These are phyloP conservation scores for Nicotiana paniculata DNA, from an alignment of 257 asterid genomes.

Conservation along the genomic window DNA sequence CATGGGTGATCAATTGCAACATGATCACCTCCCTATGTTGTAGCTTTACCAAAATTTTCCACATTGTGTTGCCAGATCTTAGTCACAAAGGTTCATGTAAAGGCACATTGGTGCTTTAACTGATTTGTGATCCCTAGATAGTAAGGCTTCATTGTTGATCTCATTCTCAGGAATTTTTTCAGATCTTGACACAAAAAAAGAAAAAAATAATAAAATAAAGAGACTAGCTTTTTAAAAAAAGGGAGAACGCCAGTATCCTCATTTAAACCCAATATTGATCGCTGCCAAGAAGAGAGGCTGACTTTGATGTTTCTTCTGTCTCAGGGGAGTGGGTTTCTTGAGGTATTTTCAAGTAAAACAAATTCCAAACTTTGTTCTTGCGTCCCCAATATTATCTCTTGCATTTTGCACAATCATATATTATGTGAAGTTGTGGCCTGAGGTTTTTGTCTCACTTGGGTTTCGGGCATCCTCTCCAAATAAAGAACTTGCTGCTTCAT, in stretches of 20 bases:
- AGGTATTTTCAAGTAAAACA: conserved; percentile 82
- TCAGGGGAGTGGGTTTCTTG: conserved; percentile 95
- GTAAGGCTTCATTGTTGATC: not conserved
- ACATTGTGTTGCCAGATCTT: not conserved
- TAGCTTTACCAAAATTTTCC: not conserved
- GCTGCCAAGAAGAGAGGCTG: not conserved
- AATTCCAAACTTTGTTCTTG: conserved; percentile 87
- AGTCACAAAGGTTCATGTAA: not conserved
- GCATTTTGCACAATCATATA: conserved; percentile 61
- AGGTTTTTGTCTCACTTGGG: conserved; percentile 68
- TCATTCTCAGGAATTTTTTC: conserved; percentile 8
- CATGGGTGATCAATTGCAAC: not conserved
- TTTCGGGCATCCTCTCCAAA: conserved; percentile 32
- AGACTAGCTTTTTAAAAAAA: not conserved
- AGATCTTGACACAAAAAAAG: not conserved
- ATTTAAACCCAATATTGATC: not conserved
- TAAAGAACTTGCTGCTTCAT: conserved; percentile 26
- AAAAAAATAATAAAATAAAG: not conserved
- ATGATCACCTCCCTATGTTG: not conserved
- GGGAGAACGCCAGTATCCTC: not conserved
- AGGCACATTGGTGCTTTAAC: not conserved
- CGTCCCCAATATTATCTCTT: conserved; percentile 73
- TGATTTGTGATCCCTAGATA: not conserved
- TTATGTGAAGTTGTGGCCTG: conserved; percentile 67
- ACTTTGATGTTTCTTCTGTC: conserved; percentile 11